Conservation (phyloP, 2,329 filamentous ascomycete species). For the Nemania abortiva region DNA sequence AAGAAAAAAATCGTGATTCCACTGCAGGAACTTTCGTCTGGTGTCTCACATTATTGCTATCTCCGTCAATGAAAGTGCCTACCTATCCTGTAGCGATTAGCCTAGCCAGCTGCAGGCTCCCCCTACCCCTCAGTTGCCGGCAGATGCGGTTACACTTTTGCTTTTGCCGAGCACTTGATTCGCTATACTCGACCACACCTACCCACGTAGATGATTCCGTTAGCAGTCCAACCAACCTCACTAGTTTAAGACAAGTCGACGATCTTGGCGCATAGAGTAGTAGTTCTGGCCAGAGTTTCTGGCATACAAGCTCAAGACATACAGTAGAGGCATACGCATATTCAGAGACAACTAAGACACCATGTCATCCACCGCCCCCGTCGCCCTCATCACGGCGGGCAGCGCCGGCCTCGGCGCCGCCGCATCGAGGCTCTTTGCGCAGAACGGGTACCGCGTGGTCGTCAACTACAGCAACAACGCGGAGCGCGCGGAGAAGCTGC, state of each 20-base stretch:
- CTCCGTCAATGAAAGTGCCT: neutral
- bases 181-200: neutral
- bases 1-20: neutral
- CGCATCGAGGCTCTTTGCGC: slow-evolving; percentile 74
- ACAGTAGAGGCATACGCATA: no score
- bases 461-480: slow-evolving; percentile 78
- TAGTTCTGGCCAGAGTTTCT: no score
- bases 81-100: neutral
- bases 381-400: slow-evolving; percentile 64
- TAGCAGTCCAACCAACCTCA: no score
- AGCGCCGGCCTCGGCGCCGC: slow-evolving; percentile 78
- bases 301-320: no score
- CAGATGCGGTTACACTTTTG: neutral
- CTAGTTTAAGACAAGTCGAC: no score
- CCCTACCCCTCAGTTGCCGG: slow-evolving; percentile 1
- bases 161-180: slow-evolving; percentile 10
- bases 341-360: no score
- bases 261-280: no score
- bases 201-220: no score
- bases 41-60: neutral
- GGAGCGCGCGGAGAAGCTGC: slow-evolving; percentile 69
- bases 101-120: neutral
- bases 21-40: neutral
- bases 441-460: slow-evolving; percentile 74
- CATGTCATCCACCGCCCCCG: slow-evolving; percentile 47